phyloP scores from a whole-genome alignment of 495 filamentous ascomycete genomes.

The Aspergillus carlsbadensis region DNA sequence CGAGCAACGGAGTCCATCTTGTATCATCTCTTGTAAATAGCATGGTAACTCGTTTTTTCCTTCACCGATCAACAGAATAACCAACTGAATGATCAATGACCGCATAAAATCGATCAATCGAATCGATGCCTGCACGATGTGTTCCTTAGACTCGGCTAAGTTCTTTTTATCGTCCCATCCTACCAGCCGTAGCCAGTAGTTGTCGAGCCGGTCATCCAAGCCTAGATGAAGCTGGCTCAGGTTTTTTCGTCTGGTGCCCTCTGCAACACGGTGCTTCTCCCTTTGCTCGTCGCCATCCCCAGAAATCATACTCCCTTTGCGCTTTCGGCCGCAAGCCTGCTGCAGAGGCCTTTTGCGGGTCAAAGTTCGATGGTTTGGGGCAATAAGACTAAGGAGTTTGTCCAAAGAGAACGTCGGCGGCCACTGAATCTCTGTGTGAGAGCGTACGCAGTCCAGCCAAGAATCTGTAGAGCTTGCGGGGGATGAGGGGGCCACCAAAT shows the following conservation, averaged over 20 bases:
- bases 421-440: constrained; percentile 38
- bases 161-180: constrained; percentile 49
- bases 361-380: constrained; percentile 39
- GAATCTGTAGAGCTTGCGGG: constrained; percentile 46
- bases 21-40: constrained; percentile 42
- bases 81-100: constrained; percentile 39
- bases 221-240: constrained; percentile 45
- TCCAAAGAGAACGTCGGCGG: constrained; percentile 33
- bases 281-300: constrained; percentile 42
- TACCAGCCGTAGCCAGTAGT: constrained; percentile 45
- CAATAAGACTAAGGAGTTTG: constrained; percentile 40
- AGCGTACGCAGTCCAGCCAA: constrained; percentile 38
- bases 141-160: constrained; percentile 47
- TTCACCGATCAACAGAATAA: constrained; percentile 16
- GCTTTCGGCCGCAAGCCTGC: constrained; percentile 47
- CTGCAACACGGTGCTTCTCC: constrained; percentile 48
- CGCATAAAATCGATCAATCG: constrained; percentile 46
- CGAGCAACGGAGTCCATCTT: constrained; percentile 44
- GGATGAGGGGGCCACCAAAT: constrained; percentile 39
- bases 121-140: constrained; percentile 47
- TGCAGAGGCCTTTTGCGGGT: constrained; percentile 47
- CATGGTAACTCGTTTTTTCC: constrained; percentile 41
- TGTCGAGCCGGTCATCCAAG: constrained; percentile 40
- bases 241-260: constrained; percentile 47
- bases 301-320: constrained; percentile 40